Evolutionary conservation across 371 early-diverging fungal genomes (phyloP), one percentile per base, ranked within the genome.

Genomic region (Saksenaea oblongispora): DNA sequence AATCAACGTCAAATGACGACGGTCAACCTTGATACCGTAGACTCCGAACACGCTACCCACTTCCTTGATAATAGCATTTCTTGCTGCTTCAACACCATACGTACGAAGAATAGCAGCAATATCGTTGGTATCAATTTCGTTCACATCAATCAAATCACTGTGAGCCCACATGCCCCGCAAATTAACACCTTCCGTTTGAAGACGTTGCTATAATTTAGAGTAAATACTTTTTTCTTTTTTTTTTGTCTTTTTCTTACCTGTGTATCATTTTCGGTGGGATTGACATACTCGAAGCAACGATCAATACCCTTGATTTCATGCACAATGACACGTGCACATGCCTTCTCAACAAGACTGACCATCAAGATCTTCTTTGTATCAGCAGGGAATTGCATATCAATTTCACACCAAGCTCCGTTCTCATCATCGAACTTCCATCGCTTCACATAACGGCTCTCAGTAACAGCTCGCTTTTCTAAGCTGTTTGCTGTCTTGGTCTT

Each of bases 51-150:
- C 99, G 42, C 86, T 84, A 26, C 87, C 89, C 58, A 99, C 90
- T 87, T 99, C 99, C 67, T 92, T 89, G 72, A 98, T 93, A 63
- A 99, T 96, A 17, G 97, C 90, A 51, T 84, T 85, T 17, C 99
- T 86, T 5, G 99, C 99, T 4, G 99, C 99, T 79, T 99, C 99
- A 18, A 99, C 97, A 75, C 99, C 99, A 82, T 99, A 98, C 0
- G 94, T 93, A 15, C 81, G 78, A 39, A 95, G 82, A 13, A 99
- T 89, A 11, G 96, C 95, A 44, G 93, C 91, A 79, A 99, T 95
- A 73, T 99, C 99, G 85, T 99, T 99, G 66, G 99, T 95, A 73
- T 93, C 90, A 61, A 98, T 91, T 42, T 83, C 78, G 78, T 93
- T 86, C 55, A 97, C 78, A 70, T 98, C 95, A 63, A 97, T 86